Conservation (phyloP, 345 rosid genomes). For the Eucalyptus lansdowneana region DNA sequence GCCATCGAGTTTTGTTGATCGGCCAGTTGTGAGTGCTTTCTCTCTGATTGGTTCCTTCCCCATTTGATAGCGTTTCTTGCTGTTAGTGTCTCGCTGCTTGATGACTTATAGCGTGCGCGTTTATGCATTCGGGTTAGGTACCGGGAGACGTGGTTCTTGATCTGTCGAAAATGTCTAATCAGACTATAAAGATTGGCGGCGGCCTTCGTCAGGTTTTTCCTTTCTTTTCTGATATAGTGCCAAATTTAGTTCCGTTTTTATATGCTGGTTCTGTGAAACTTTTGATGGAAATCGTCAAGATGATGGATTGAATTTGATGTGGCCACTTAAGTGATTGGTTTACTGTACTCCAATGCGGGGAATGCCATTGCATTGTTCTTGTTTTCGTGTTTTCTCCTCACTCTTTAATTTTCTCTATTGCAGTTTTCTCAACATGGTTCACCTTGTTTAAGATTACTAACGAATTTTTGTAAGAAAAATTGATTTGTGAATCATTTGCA, state of each 20-base stretch:
- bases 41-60: background rate
- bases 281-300: background rate
- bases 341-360: background rate
- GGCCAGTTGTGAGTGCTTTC: conserved; percentile 31
- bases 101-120: background rate
- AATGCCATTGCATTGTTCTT: background rate
- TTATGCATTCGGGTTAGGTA: conserved; percentile 22
- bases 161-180: conserved; percentile 58
- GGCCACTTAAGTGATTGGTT: background rate
- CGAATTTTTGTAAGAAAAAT: background rate
- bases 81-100: background rate
- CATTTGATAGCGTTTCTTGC: background rate
- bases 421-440: background rate
- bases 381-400: background rate
- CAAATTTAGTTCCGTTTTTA: background rate
- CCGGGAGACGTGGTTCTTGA: conserved; percentile 85
- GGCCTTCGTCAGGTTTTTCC: conserved; percentile 75
- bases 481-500: background rate
- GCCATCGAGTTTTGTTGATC: conserved; percentile 26
- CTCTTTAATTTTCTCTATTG: background rate
- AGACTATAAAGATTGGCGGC: conserved; percentile 76
- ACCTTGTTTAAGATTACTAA: background rate
- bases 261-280: background rate
- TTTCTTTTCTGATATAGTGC: background rate
- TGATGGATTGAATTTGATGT: background rate